Conservation (phyloP, 163 green algal species). For the Scenedesmus sp. region DNA sequence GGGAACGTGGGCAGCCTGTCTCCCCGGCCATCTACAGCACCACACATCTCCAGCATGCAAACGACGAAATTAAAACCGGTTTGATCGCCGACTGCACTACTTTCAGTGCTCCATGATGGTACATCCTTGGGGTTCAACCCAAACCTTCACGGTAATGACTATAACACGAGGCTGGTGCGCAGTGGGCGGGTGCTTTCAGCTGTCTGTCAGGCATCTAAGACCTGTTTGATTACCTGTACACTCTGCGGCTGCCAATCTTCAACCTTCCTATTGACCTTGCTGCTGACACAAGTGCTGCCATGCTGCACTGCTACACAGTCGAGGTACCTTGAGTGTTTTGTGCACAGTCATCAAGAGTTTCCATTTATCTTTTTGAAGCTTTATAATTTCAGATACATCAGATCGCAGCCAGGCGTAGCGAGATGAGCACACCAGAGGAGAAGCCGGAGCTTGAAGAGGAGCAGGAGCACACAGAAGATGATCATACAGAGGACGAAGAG, state of each 20-base stretch:
- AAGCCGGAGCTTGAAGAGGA: constrained; percentile 32
- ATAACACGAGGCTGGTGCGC: no score
- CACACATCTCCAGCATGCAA: no score
- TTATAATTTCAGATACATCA: neutral
- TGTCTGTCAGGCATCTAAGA: neutral
- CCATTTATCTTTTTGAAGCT: neutral
- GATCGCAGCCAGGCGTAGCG: neutral
- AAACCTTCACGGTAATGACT: no score
- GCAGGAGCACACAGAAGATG: constrained; percentile 11
- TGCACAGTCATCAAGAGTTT: neutral
- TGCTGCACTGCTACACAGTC: neutral
- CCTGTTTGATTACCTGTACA: constrained; percentile 12
- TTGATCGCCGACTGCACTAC: no score
- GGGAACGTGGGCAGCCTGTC: no score
- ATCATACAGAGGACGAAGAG: constrained; percentile 30
- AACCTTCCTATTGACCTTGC: no score
- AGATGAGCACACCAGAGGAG: constrained; percentile 15
- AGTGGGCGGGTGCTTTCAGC: neutral
- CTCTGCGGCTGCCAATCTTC: neutral
- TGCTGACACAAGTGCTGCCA: neutral
- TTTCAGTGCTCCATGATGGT: no score
- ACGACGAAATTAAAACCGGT: no score
- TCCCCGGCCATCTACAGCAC: no score
- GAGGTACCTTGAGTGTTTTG: neutral
- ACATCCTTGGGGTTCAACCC: no score